phyloP scores from a whole-genome alignment of 768 basidiomycete genomes.

The Macrolepiota fuliginosa region DNA sequence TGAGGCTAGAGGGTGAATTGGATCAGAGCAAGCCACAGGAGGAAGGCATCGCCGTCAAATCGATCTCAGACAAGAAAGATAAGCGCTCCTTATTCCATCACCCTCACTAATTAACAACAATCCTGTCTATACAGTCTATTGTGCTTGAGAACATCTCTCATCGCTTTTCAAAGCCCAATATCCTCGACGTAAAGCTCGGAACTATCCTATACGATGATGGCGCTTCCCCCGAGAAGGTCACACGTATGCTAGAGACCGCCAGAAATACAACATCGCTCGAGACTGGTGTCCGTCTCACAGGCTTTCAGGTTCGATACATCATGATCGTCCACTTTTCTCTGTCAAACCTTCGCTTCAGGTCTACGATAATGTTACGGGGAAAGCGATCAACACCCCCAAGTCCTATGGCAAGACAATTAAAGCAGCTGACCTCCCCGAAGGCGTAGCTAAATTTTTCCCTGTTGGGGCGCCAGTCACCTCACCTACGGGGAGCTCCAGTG shows the following conservation, averaged over 20 bases:
- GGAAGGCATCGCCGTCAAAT: conserved; percentile 23
- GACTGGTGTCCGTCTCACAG: conserved; percentile 83
- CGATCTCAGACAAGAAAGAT: conserved; percentile 42
- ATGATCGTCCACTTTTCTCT: neutral
- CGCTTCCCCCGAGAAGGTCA: conserved; percentile 69
- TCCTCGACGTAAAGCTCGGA: conserved; percentile 93
- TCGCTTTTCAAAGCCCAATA: conserved; percentile 75
- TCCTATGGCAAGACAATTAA: conserved; percentile 77
- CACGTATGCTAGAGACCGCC: conserved; percentile 73
- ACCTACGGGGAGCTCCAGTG: conserved; percentile 27
- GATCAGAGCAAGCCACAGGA: conserved; percentile 25
- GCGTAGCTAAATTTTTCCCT: conserved; percentile 79
- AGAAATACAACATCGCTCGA: conserved; percentile 66
- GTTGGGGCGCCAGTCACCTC: conserved; percentile 23
- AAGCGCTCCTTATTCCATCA: conserved; percentile 22
- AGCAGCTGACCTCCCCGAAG: conserved; percentile 67
- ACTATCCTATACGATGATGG: conserved; percentile 78
- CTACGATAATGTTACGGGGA: conserved; percentile 56
- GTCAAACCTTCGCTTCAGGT: conserved; percentile 45
- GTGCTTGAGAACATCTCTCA: conserved; percentile 84
- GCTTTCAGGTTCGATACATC: conserved; percentile 70
- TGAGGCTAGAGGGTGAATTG: conserved; percentile 67
- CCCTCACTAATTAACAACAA: neutral
- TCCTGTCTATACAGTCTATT: conserved; percentile 52
- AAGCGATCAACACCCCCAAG: conserved; percentile 66